Evolutionary conservation across 2,329 filamentous ascomycete genomes (phyloP), one percentile per base, ranked within the genome.

Genomic region (Coleophoma crateriformis): DNA sequence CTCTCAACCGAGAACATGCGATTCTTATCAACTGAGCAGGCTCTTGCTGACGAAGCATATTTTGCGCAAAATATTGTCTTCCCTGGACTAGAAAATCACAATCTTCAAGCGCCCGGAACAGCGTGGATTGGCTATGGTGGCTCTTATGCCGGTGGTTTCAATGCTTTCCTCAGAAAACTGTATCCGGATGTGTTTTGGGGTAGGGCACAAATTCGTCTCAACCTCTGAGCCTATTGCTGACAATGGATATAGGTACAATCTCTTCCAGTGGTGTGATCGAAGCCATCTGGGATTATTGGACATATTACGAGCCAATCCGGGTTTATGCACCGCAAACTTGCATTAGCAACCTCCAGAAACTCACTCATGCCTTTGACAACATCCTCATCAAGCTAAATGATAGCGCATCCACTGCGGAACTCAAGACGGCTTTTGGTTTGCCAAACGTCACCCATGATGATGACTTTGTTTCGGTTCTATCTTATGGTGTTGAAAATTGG

Each of bases 51-150:
- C 64, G 82, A 84, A 40, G 87, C 82, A 2, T 95, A 88, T 67
- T 95, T 95, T 67, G 87, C 88, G 0, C 68, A 80, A 53, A 78
- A 94, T 56, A 75, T 90, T 38, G 71, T 81, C 46, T 90, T 91
- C 53, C 73, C 80, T 0, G 88, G 88, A 0, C 68, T 90, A 5
- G 83, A 88, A 61, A 68, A 87, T 53, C 61, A 77, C 20, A 77
- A 90, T 54, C 68, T 94, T 35, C 88, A 80, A 0, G 79, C 87
- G 0, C 70, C 78, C 1, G 74, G 72, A 3, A 82, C 81, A 0
- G 80, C 89, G 0, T 94, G 85, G 69, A 84, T 95, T 51, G 81
- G 82, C 0, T 95, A 95, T 53, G 90, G 90, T 2, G 89, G 89
- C 1, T 90, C 86, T 0, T 95, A 95, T 61, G 87, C 89, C 0